Evolutionary conservation across 2,329 filamentous ascomycete species (phyloP), one percentile per base, ranked within the genome.

Genomic region (Cercospora berteroae): DNA sequence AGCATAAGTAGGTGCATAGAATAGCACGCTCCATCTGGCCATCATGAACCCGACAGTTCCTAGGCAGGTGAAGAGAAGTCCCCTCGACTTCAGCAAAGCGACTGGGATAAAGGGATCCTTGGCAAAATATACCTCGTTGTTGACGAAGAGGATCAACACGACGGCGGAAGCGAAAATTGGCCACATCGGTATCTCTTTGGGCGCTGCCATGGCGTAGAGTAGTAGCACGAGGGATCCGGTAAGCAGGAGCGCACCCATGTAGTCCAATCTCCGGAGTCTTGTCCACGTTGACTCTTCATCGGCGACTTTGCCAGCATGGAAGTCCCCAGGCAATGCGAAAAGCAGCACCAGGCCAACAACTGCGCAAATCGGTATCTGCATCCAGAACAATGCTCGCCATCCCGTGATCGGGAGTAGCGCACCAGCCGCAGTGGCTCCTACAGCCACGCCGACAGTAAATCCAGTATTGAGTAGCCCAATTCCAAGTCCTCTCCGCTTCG

Each of bases 1-100:
- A 36, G 91, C 90, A 73, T 92, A 94, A 52, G 93, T 87, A 0
- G 93, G 92, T 0, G 89, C 86, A 79, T 93, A 96, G 81, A 93
- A 95, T 7, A 96, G 83, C 1, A 96, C 84, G 6, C 85, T 85
- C 92, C 92, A 96, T 66, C 93, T 89, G 1, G 90, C 85, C 76
- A 91, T 88, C 91, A 96, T 94, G 77, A 93, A 86, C 20, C 90
- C 88, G 0, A 94, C 84, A 60, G 93, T 91, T 1, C 89, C 86
- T 23, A 94, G 74, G 75, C 92, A 94, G 1, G 90, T 90, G 23
- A 94, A 80, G 3, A 94, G 81, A 0, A 91, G 87, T 31, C 89
- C 89, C 29, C 89, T 86, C 10, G 89, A 92, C 61, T 83, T 85
- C 29, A 96, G 84, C 1, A 95, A 84, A 1, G 84, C 79, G 59